Evolutionary conservation across 805 yeast genomes (phyloP).

Genomic region (Schizosaccharomyces japonicus): DNA sequence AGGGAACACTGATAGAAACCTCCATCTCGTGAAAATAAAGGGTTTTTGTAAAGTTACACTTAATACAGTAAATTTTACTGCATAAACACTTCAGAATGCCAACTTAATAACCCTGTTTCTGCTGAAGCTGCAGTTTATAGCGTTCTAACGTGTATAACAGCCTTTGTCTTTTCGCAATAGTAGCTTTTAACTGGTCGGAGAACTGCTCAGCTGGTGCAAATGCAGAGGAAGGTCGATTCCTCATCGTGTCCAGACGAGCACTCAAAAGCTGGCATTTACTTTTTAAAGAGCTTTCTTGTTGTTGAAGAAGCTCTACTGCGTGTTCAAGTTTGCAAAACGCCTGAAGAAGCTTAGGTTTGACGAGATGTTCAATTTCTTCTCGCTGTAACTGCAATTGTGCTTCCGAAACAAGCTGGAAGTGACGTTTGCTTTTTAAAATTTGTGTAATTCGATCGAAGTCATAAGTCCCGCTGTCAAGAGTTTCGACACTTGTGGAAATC

Average conservation of each 20-base stretch:
- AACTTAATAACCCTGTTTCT: not conserved
- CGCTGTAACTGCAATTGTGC: not conserved
- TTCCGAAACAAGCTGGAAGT: not conserved
- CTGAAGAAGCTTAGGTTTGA: not conserved
- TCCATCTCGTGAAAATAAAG: too few species aligned
- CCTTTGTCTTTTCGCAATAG: not conserved
- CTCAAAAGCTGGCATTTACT: not conserved
- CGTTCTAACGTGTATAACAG: not conserved
- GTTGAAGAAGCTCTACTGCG: not conserved
- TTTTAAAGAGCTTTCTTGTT: not conserved
- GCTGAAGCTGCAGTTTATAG: not conserved
- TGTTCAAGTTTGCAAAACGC: not conserved
- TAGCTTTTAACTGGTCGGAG: not conserved
- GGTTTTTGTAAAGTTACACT: too few species aligned
- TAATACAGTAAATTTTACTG: not conserved
- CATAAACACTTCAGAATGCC: not conserved
- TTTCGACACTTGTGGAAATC: not conserved
- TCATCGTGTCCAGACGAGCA: constrained; percentile 1
- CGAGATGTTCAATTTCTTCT: not conserved
- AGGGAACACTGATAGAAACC: not conserved
- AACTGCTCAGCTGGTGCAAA: not conserved
- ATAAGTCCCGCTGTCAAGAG: constrained; percentile 1
- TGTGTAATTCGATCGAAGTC: constrained; percentile 1
- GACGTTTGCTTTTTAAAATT: not conserved
- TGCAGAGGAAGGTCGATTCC: not conserved